Percentiles rank a stretch among this genome's conserved stretches.
These are phyloP conservation scores for Jimgerdemannia flammicorona DNA, from an alignment of 192 early-diverging fungal species.

Conservation along the genomic window DNA sequence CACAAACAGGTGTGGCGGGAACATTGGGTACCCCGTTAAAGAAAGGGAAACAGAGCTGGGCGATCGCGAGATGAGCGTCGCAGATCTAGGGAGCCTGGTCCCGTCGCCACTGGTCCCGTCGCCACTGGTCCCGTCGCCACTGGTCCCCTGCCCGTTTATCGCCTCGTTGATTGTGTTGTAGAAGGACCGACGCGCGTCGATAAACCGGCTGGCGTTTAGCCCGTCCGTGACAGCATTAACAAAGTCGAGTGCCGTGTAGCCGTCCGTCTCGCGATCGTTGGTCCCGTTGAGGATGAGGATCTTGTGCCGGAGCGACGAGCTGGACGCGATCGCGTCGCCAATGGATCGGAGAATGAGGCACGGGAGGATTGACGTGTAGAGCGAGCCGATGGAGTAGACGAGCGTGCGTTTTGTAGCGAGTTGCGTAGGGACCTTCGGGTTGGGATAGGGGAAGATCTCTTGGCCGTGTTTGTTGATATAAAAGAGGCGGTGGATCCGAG, in stretches of 20 bases:
- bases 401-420: constrained; percentile 49
- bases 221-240: constrained; percentile 63
- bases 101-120: background rate
- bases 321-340: constrained; percentile 56
- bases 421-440: constrained; percentile 50
- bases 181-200: constrained; percentile 26
- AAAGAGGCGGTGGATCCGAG: constrained; percentile 59
- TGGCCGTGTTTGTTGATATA: constrained; percentile 71
- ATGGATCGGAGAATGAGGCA: constrained; percentile 67
- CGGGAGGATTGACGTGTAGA: constrained; percentile 73
- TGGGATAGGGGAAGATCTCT: constrained; percentile 64
- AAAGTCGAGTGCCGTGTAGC: constrained; percentile 70
- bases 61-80: background rate
- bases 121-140: background rate
- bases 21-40: constrained; percentile 21
- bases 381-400: constrained; percentile 68
- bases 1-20: constrained; percentile 27
- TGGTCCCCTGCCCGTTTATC: background rate
- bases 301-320: constrained; percentile 48
- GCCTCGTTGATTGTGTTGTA: constrained; percentile 12
- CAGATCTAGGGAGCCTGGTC: background rate
- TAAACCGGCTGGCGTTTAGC: constrained; percentile 46
- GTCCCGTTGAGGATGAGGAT: constrained; percentile 69
- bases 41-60: background rate
- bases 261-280: constrained; percentile 62